Base-by-base conservation (phyloP, 1,284 basidiomycete species). In the Ustilago curta region DNA sequence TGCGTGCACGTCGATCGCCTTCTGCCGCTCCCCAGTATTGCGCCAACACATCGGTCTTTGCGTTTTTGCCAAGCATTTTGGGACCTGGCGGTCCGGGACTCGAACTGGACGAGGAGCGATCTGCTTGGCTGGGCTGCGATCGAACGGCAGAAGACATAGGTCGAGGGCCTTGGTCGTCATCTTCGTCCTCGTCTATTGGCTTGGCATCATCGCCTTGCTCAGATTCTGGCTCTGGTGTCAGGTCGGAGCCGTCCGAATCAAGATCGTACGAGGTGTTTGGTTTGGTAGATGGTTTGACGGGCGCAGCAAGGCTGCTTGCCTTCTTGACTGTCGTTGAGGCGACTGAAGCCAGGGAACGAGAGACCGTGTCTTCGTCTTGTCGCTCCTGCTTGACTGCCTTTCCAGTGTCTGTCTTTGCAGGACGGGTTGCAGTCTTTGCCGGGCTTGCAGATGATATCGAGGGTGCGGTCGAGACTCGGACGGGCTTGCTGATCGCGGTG, bases 1-100 rank as follows among this genome's bases (percentile, higher is more conserved):
- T 64, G 19, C 73, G 55, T 6, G 54, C 58, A 12, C 82, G 70
- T 27, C 76, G 69, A 40, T 76, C 81, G 16, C 79, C 80, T n/a
- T 74, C 71, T 5, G 58, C 69, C 6, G 83, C 83, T 29, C 83
- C 83, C 83, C 83, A 84, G 50, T 79, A 83, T 23, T 77, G 65
- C 1, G 83, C 83, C 32, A 84, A 48, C 11, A 80, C 77, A 40
- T 84, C 83, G 6, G 81, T 82, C 59, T 78, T 79, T 27, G 83
- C 83, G 16, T 80, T 71, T 49, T 83, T 82, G 31, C 83, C 83
- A 2, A 84, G 70, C 74, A 84, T 84, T 66, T 80, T 79, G 16
- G 83, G 83, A 7, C 79, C 82, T 16, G 68, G 56, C 11, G 76
- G 78, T 39, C 70, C 71, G 18, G 76, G 72, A 45, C 72, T 75